A percentile compares a stretch with the other conserved stretches of the same genome.
Conservation (phyloP, 73 alveolate species). For the Paramecium sonneborni region DNA sequence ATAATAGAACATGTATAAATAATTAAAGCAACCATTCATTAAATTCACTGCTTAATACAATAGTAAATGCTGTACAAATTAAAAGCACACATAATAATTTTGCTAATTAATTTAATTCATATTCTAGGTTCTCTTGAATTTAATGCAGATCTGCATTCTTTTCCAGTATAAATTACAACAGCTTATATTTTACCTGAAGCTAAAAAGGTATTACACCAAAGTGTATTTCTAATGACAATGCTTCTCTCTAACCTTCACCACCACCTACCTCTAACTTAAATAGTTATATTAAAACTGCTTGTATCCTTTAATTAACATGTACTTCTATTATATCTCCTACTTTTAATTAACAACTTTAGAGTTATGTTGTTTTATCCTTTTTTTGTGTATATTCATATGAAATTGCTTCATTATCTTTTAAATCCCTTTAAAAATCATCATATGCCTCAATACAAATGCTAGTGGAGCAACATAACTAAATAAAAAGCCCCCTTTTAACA, state of each 20-base stretch:
- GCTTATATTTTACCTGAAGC: conserved; percentile 88
- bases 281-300: conserved; percentile 92
- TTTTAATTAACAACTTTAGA: conserved; percentile 28
- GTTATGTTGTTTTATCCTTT: conserved; percentile 19
- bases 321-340: conserved; percentile 69
- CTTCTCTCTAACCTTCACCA: conserved; percentile 81
- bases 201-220: conserved; percentile 93
- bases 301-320: conserved; percentile 85
- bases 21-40: conserved; percentile 74
- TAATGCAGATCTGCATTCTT: conserved; percentile 87
- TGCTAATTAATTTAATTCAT: conserved; percentile 81
- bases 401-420: conserved; percentile 90
- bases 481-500: conserved; percentile 74
- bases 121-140: conserved; percentile 84
- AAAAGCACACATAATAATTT: conserved; percentile 80
- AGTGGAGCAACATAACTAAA: conserved; percentile 94
- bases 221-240: conserved; percentile 90
- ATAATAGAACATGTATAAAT: conserved; percentile 83
- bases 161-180: conserved; percentile 87
- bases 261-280: conserved; percentile 66
- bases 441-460: conserved; percentile 87
- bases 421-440: conserved; percentile 89
- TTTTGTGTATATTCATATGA: conserved; percentile 64
- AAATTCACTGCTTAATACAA: conserved; percentile 79
- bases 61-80: conserved; percentile 77